Evolutionary conservation across 305 asterid species (phyloP), one percentile per base, ranked within the genome.

Genomic region (Withania somnifera): DNA sequence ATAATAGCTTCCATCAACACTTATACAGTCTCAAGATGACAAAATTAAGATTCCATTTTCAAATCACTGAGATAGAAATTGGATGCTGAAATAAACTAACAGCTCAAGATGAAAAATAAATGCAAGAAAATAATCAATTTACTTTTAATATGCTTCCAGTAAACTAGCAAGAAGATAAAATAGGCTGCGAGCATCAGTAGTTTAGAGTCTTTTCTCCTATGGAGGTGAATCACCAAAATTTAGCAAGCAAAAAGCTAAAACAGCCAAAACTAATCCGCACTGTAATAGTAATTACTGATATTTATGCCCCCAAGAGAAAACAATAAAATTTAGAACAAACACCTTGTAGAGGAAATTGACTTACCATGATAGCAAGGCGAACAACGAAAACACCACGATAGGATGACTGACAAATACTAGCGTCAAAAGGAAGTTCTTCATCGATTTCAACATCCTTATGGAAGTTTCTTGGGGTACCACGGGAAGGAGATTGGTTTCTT

Each of bases 361-460:
- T 11, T 84, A 92, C 98, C 98, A 94, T 94, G 84, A 94, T 94
- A 20, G 98, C 97, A 20, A 94, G 97, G 56, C 98, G 97, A 84
- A 92, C 98, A 13, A 87, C 93, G 61, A 94, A 94, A 64, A 94
- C 98, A 32, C 95, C 93, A 77, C 93, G 92, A 54, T 90, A 93
- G 2, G 97, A 90, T 6, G 98, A 84, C 38, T 92, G 87, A 84
- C 97, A 93, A 52, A 90, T 82, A 58, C 92, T 82, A 50, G 79
- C 89, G 63, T 90, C 90, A 53, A 87, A 91, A 51, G 90, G 92
- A 85, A 83, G 85, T 77, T 92, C 95, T 42, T 89, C 95, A 50
- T 90, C 95, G 40, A 90, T 90, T 86, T 94, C 97, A 8, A 91
- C 88, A 66, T 91, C 97, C 47, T 89, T 88, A 24, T 87, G 87